phyloP scores from a whole-genome alignment of 108 stramenopile species.

The Cylindrotheca closterium region DNA sequence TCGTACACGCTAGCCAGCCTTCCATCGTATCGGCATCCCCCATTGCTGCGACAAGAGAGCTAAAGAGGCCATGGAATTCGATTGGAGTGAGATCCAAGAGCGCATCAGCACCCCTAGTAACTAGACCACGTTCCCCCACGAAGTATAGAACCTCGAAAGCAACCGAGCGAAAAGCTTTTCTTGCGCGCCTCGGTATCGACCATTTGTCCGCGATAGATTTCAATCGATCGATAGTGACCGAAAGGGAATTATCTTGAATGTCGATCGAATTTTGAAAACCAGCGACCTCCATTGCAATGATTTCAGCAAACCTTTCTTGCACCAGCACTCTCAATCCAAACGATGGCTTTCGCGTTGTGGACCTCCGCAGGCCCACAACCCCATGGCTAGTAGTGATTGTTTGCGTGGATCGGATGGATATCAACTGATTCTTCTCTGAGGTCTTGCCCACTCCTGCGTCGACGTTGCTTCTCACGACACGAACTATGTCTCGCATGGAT shows the following conservation, averaged over 20 bases:
- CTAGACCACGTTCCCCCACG: conserved; percentile 82
- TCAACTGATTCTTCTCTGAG: conserved; percentile 19
- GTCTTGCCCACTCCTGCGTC: conserved; percentile 13
- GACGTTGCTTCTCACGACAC: conserved; percentile 34
- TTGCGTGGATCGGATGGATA: conserved; percentile 33
- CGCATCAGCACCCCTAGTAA: conserved; percentile 74
- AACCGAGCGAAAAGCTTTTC: conserved; percentile 82
- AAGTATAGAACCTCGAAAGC: conserved; percentile 75
- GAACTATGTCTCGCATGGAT: conserved; percentile 46
- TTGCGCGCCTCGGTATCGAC: conserved; percentile 74
- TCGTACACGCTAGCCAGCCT: conserved; percentile 70
- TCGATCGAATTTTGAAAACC: conserved; percentile 67
- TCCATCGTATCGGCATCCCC: conserved; percentile 83
- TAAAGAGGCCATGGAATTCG: conserved; percentile 77
- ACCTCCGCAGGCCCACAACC: conserved; percentile 6
- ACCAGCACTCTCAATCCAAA: conserved; percentile 75
- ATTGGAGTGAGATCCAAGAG: conserved; percentile 66
- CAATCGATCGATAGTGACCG: conserved; percentile 63
- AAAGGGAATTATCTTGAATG: conserved; percentile 68
- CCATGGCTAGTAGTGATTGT: conserved; percentile 27
- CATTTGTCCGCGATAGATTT: conserved; percentile 75
- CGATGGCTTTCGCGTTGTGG: conserved; percentile 57
- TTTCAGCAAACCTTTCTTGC: conserved; percentile 77
- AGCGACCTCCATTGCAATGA: conserved; percentile 86
- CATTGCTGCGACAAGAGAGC: conserved; percentile 79